Evolutionary conservation across 768 basidiomycete species (phyloP).

Genomic region (Antrodiella citrinella): DNA sequence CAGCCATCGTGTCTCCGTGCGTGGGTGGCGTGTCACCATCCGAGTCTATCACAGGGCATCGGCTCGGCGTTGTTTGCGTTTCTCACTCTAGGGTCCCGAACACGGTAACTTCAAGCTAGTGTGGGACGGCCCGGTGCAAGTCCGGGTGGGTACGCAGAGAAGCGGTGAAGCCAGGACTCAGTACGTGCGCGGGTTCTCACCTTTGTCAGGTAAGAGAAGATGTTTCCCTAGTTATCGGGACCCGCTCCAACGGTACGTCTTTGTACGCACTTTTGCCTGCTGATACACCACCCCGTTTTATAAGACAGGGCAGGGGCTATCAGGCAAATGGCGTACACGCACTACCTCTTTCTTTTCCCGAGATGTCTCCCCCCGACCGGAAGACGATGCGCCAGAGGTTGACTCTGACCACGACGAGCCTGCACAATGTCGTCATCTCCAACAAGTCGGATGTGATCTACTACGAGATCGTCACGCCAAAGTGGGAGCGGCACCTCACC

Average conservation of each 20-base stretch:
- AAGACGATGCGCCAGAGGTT: slow-evolving; percentile 20
- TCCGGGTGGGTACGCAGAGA: too few relatives aligned
- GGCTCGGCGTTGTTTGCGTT: neutral
- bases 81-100: neutral
- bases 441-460: slow-evolving; percentile 29
- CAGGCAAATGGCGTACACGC: too few relatives aligned
- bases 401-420: slow-evolving; percentile 29
- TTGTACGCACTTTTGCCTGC: neutral
- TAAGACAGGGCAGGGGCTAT: neutral
- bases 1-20: neutral
- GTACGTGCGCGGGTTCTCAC: neutral
- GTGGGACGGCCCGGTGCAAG: too few relatives aligned
- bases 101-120: too few relatives aligned
- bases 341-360: too few relatives aligned
- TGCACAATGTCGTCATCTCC: slow-evolving; percentile 30
- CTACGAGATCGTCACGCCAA: slow-evolving; percentile 33
- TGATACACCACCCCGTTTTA: neutral
- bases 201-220: neutral
- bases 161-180: too few relatives aligned
- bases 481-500: slow-evolving; percentile 29
- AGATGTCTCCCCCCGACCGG: too few relatives aligned
- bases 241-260: neutral
- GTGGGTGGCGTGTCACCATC: neutral
- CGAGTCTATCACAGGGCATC: neutral
- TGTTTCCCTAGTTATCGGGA: neutral